Evolutionary conservation across 2,329 filamentous ascomycete genomes (phyloP), one percentile per base, ranked within the genome.

Genomic region (Colletotrichum trifolii): DNA sequence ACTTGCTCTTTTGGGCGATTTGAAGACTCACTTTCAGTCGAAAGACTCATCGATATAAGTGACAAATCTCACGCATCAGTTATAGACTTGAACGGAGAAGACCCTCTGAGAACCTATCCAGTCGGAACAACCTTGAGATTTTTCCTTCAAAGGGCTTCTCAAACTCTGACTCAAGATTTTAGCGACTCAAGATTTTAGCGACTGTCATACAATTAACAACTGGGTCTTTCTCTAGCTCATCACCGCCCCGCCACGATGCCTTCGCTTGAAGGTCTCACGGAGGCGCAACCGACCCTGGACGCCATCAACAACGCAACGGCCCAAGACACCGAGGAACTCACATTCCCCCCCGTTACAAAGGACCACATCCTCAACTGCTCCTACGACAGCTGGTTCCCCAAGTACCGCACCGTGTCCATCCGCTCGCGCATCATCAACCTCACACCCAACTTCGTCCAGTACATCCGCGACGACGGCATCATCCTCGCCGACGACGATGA

Each of bases 291-390:
- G 17, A 59, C 61, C 40, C 55, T 60, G 49, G 49, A 63, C 13
- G 57, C 66, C 15, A 61, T 62, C 42, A 57, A 49, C 25, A 52
- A 50, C 43, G 48, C 56, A 10, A 64, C 54, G 34, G 61, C 66
- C 9, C 60, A 55, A 25, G 68, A 65, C 40, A 67, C 71, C 13
- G 67, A 58, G 49, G 61, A 69, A 63, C 81, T 93, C 15, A 87
- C 87, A 17, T 98, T 99, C 74, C 92, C 94, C 17, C 93, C 93
- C 1, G 87, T 97, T 62, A 93, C 89, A 38, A 91, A 90, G 74
- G 87, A 91, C 50, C 95, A 99, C 73, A 96, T 99, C 67, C 82
- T 97, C 59, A 91, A 97, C 78, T 99, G 95, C 79, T 96, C 96
- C 46, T 97, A 96, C 77, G 92, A 97, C 75, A 87, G 85, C 66